phyloP scores from a whole-genome alignment of 352 stramenopile species.

The Phytophthora idaei region DNA sequence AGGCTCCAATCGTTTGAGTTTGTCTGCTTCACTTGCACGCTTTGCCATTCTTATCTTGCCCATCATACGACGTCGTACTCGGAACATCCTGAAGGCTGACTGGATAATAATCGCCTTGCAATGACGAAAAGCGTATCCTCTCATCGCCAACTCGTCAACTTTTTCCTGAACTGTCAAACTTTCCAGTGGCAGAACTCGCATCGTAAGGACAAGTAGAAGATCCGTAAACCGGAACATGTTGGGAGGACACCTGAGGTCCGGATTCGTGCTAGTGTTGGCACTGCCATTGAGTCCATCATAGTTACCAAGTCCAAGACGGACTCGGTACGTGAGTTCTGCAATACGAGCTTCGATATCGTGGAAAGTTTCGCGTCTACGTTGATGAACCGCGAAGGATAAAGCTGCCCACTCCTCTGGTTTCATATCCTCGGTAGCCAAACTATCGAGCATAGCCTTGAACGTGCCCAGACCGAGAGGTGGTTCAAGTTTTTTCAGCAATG shows the following conservation, averaged over 20 bases:
- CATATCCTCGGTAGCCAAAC: slow-evolving; percentile 44
- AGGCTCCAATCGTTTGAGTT: slow-evolving; percentile 9
- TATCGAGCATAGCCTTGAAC: slow-evolving; percentile 42
- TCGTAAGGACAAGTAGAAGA: slow-evolving; percentile 70
- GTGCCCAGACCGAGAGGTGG: slow-evolving; percentile 62
- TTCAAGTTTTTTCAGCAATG: slow-evolving; percentile 57
- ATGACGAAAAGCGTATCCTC: slow-evolving; percentile 71
- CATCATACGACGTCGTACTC: slow-evolving; percentile 33
- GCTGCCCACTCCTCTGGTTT: slow-evolving; percentile 29
- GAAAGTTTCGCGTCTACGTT: slow-evolving; percentile 56
- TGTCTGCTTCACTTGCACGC: slow-evolving; percentile 7
- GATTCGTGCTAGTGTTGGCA: slow-evolving; percentile 24
- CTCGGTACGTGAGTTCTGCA: slow-evolving; percentile 63
- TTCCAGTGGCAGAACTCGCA: slow-evolving; percentile 68
- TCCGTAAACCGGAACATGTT: slow-evolving; percentile 84
- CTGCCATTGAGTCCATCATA: slow-evolving; percentile 39
- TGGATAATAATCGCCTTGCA: slow-evolving; percentile 68
- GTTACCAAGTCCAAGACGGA: slow-evolving; percentile 66
- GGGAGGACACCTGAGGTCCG: slow-evolving; percentile 36
- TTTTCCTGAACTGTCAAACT: slow-evolving; percentile 83
- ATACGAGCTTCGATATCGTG: slow-evolving; percentile 78
- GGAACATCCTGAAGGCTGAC: slow-evolving; percentile 67
- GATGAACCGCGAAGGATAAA: slow-evolving; percentile 45
- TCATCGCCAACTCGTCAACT: slow-evolving; percentile 79
- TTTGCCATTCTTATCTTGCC: slow-evolving; percentile 23